Percentiles rank a stretch among this genome's conserved stretches.
phyloP scores from a whole-genome alignment of 192 early-diverging fungal genomes.

The Gigaspora rosea region DNA sequence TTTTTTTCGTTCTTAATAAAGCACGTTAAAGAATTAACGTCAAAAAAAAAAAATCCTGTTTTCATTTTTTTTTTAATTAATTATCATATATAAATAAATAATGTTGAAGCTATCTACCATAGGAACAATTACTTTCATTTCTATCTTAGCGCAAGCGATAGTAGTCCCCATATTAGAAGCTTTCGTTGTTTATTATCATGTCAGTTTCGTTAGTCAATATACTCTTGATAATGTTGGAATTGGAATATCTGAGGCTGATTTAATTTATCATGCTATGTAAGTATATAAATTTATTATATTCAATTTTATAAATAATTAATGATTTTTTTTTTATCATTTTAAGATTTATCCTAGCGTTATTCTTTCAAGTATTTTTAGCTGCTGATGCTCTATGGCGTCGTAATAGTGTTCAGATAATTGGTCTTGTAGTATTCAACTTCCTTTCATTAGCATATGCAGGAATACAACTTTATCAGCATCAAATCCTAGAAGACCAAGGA shows the following conservation, averaged over 20 bases:
- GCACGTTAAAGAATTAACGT: too few species aligned
- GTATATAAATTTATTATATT: neutral
- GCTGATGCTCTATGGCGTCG: neutral
- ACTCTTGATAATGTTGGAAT: neutral
- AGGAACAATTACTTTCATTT: conserved; percentile 6
- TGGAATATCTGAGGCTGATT: conserved; percentile 28
- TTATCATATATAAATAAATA: too few species aligned
- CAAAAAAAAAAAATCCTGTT: too few species aligned
- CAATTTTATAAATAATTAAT: neutral
- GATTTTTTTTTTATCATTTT: neutral
- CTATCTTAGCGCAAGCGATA: neutral
- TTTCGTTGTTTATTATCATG: conserved; percentile 30
- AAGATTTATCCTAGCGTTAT: conserved; percentile 18
- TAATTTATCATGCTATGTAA: conserved; percentile 33
- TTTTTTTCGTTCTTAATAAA: too few species aligned
- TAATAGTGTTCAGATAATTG: conserved; percentile 90
- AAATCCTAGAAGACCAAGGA: conserved; percentile 24
- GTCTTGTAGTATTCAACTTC: conserved; percentile 66
- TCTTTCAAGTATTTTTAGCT: conserved; percentile 16
- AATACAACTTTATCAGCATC: conserved; percentile 58
- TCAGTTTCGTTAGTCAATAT: neutral
- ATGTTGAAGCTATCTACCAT: neutral
- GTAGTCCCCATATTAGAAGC: conserved; percentile 10
- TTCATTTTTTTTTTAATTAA: too few species aligned
- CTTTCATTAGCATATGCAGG: conserved; percentile 66